Percentiles rank a stretch among this genome's conserved stretches.
Evolutionary conservation across 2,329 filamentous ascomycete species (phyloP).

Genomic region (Oidium heveae): DNA sequence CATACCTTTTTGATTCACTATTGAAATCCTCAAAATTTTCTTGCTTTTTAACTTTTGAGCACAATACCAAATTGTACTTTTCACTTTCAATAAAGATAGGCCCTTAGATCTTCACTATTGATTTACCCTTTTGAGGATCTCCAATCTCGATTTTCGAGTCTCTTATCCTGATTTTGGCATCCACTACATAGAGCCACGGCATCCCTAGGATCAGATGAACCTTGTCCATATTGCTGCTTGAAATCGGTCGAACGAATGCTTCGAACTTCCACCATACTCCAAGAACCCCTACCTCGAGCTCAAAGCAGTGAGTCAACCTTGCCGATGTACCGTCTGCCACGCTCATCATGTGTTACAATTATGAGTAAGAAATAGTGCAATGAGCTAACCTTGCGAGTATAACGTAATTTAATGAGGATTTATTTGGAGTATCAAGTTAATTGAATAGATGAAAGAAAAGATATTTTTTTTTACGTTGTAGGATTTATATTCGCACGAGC

Average conservation of each 20-base stretch:
- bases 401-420: no score
- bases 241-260: background rate
- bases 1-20: background rate
- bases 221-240: background rate
- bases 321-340: background rate
- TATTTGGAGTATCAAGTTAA: no score
- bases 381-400: no score
- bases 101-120: background rate
- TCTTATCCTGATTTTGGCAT: background rate
- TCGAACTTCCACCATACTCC: background rate
- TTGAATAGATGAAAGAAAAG: no score
- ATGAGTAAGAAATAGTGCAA: no score
- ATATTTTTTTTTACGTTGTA: no score
- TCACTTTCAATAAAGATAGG: background rate
- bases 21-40: background rate
- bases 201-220: background rate
- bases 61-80: background rate
- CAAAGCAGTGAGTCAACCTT: background rate
- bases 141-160: background rate
- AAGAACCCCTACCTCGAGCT: background rate
- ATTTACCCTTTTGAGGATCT: background rate
- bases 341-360: background rate
- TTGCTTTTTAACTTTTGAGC: background rate
- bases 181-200: background rate
- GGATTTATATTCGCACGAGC: no score